Conservation (phyloP, 768 basidiomycete species). For the Boletus tomentosulus region DNA sequence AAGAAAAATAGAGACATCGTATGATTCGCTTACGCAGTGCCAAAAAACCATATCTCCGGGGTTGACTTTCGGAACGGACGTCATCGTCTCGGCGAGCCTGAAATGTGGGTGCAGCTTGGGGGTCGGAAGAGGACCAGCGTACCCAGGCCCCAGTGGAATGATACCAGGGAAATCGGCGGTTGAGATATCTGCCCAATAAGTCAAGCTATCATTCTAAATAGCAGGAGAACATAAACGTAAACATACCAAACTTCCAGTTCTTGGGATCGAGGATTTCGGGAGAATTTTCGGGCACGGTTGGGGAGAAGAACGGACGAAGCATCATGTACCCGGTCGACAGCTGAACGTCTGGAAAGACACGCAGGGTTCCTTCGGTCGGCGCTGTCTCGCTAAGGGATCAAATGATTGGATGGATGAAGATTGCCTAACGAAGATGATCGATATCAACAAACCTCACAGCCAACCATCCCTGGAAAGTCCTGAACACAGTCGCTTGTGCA, state of each 20-base stretch:
- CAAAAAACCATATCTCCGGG: constrained; percentile 81
- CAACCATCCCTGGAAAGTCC: constrained; percentile 78
- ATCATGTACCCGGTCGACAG: constrained; percentile 71
- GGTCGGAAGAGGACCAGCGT: constrained; percentile 44
- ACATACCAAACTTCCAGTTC: constrained; percentile 49
- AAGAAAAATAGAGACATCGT: background rate
- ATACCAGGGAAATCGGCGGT: constrained; percentile 54
- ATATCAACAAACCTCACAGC: constrained; percentile 49
- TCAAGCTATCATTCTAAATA: constrained; percentile 17
- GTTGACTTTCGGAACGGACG: constrained; percentile 61
- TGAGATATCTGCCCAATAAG: constrained; percentile 37
- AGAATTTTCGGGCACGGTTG: constrained; percentile 37
- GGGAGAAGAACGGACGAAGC: constrained; percentile 72
- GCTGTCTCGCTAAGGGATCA: constrained; percentile 49
- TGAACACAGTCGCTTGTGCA: constrained; percentile 50
- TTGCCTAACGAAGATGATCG: background rate
- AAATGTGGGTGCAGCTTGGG: constrained; percentile 64
- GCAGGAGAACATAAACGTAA: constrained; percentile 17
- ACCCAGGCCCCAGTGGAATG: constrained; percentile 19
- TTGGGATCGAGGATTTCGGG: constrained; percentile 44
- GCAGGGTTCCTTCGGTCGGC: constrained; percentile 65
- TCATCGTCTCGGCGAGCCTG: constrained; percentile 59
- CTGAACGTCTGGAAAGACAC: constrained; percentile 64
- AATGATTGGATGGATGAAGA: background rate
- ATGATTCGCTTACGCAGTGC: constrained; percentile 49